A percentile compares a stretch with the other conserved stretches of the same genome.
These are phyloP conservation scores for Hypoxylon sp. DNA, from an alignment of 2,329 filamentous ascomycete genomes.

Conservation along the genomic window DNA sequence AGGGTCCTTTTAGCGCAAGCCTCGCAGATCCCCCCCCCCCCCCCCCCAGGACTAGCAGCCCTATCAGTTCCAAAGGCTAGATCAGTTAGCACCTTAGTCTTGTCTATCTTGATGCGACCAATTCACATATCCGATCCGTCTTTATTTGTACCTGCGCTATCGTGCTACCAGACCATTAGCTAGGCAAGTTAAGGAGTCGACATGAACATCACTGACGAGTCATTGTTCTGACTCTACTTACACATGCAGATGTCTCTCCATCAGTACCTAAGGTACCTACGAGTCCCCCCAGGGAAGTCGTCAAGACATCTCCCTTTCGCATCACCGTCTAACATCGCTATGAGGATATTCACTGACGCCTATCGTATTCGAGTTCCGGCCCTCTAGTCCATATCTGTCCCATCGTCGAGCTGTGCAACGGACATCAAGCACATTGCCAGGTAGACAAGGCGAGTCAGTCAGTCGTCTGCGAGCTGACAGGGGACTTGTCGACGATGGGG, in stretches of 20 bases:
- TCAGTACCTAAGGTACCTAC: too few species aligned
- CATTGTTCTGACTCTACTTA: neutral
- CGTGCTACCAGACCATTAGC: neutral
- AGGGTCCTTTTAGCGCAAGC: neutral
- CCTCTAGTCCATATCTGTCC: neutral
- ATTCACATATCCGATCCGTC: neutral
- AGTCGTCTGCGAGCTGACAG: neutral
- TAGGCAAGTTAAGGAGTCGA: neutral
- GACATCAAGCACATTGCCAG: too few species aligned
- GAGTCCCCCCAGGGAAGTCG: neutral
- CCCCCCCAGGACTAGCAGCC: slow-evolving; percentile 12
- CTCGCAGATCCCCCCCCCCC: neutral
- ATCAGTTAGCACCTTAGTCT: neutral
- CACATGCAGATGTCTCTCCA: too few species aligned
- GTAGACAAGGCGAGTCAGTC: too few species aligned
- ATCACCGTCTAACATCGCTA: neutral
- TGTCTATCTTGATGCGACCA: neutral
- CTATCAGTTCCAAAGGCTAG: slow-evolving; percentile 11
- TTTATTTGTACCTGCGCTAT: neutral
- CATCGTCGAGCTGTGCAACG: too few species aligned
- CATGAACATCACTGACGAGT: neutral
- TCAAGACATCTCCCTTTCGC: neutral
- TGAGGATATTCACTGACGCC: too few species aligned
- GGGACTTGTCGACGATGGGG: neutral
- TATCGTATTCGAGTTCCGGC: neutral